A percentile compares a stretch with the other conserved stretches of the same genome.
phyloP scores from a whole-genome alignment of 768 basidiomycete species.

The Lactarius evosmus region DNA sequence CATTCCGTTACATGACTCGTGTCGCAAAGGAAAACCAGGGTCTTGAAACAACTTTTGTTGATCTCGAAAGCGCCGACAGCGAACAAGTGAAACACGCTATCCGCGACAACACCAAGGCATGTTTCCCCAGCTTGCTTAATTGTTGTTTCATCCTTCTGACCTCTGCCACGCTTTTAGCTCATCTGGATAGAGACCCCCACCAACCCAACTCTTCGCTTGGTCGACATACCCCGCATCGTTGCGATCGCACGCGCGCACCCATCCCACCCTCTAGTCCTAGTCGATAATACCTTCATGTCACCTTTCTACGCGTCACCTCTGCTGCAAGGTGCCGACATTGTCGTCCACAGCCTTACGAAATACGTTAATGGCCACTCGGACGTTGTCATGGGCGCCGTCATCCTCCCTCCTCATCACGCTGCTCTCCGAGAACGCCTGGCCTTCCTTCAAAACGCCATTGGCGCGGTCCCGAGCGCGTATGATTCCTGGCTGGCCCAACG shows the following conservation, averaged over 20 bases:
- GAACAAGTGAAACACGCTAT: conserved; percentile 63
- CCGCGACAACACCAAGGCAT: conserved; percentile 75
- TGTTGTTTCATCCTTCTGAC: not conserved
- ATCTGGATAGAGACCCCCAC: conserved; percentile 96
- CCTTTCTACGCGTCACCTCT: conserved; percentile 90
- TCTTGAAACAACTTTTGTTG: conserved; percentile 72
- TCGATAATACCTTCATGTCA: conserved; percentile 94
- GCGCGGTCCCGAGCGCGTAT: conserved; percentile 79
- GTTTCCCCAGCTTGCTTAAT: conserved; percentile 26
- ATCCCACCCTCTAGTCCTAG: conserved; percentile 70
- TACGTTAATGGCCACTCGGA: conserved; percentile 95
- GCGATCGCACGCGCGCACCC: conserved; percentile 61
- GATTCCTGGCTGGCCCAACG: conserved; percentile 91
- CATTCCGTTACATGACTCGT: conserved; percentile 74
- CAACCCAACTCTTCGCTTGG: conserved; percentile 87
- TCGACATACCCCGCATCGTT: conserved; percentile 73
- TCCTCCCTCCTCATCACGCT: conserved; percentile 57
- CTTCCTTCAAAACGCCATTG: conserved; percentile 89
- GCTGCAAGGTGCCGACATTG: conserved; percentile 79
- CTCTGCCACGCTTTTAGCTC: conserved; percentile 46
- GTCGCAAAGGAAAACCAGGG: conserved; percentile 65
- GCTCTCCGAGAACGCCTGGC: conserved; percentile 55
- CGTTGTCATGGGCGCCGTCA: conserved; percentile 83
- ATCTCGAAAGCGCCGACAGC: conserved; percentile 69
- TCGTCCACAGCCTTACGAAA: conserved; percentile 81